Evolutionary conservation across 257 asterid genomes (phyloP).

Genomic region (Perilla frutescens): DNA sequence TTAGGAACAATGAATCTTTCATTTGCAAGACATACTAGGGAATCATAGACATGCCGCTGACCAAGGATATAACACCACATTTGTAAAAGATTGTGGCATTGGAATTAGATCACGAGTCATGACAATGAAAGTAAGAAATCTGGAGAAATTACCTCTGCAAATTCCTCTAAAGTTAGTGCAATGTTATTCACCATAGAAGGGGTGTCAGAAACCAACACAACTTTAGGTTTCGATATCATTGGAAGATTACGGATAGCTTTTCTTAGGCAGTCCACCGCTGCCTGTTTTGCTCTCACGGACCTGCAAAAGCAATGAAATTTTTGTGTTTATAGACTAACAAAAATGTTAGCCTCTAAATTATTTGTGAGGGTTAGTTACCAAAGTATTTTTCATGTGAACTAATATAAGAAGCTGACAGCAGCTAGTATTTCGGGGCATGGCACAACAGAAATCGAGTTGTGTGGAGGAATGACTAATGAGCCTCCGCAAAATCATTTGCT

Average conservation of each 20-base stretch:
- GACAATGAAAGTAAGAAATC: slow-evolving; percentile 12
- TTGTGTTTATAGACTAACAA: not conserved
- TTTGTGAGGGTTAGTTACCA: too few species aligned
- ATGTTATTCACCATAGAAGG: slow-evolving; percentile 74
- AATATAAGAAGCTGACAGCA: too few species aligned
- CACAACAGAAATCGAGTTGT: too few species aligned
- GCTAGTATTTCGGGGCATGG: too few species aligned
- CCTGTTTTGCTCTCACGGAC: slow-evolving; percentile 78
- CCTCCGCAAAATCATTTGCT: not conserved
- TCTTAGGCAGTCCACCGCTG: slow-evolving; percentile 69
- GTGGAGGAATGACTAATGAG: too few species aligned
- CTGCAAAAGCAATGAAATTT: slow-evolving; percentile 46
- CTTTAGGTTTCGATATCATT: slow-evolving; percentile 59
- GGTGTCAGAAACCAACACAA: slow-evolving; percentile 83
- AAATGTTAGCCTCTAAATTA: not conserved
- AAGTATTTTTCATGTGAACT: too few species aligned
- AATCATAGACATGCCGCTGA: too few species aligned
- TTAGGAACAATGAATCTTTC: not conserved
- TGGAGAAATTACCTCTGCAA: slow-evolving; percentile 67
- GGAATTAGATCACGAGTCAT: too few species aligned
- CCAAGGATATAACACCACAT: too few species aligned
- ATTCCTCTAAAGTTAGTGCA: slow-evolving; percentile 55
- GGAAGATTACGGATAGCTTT: slow-evolving; percentile 51
- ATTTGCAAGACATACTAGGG: too few species aligned
- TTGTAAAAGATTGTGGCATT: not conserved